Conservation (phyloP, 1,284 basidiomycete genomes). For the Ustilago nuda region DNA sequence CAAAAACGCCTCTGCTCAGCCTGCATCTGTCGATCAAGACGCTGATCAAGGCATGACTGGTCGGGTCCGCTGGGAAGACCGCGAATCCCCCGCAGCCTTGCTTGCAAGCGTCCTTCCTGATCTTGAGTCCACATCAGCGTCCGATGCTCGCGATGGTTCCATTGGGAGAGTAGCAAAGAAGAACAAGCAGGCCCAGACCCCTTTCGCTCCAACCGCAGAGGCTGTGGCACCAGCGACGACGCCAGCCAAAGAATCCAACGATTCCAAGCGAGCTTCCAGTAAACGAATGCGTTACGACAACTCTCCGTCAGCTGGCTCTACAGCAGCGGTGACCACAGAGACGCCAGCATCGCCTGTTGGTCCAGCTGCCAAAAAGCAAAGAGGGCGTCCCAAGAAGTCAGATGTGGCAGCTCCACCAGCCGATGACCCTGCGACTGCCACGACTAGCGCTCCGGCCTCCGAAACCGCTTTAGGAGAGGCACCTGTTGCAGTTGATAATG, state of each 20-base stretch:
- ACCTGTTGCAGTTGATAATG: background rate
- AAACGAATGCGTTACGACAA: conserved; percentile 31
- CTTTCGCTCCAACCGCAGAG: background rate
- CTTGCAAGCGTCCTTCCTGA: conserved; percentile 7
- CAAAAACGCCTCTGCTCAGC: background rate
- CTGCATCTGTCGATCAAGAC: background rate
- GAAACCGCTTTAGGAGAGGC: background rate
- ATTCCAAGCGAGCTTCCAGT: conserved; percentile 6
- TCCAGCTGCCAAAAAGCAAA: conserved; percentile 27
- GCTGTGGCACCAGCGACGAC: background rate
- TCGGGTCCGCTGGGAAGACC: conserved; percentile 9
- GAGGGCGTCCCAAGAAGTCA: conserved; percentile 5
- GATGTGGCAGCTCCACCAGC: background rate
- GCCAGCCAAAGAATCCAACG: background rate
- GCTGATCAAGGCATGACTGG: background rate
- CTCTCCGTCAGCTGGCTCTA: conserved; percentile 14
- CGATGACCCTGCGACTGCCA: background rate
- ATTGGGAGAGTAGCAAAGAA: background rate
- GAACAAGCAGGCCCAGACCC: background rate
- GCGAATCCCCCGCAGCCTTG: conserved; percentile 7
- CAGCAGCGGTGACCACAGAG: background rate
- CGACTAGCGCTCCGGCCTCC: background rate
- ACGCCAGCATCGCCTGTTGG: conserved; percentile 14
- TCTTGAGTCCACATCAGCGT: background rate
- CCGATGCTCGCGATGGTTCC: background rate